Evolutionary conservation across 371 early-diverging fungal species (phyloP), one percentile per base, ranked within the genome.

Genomic region (Mortierella polycephala): DNA sequence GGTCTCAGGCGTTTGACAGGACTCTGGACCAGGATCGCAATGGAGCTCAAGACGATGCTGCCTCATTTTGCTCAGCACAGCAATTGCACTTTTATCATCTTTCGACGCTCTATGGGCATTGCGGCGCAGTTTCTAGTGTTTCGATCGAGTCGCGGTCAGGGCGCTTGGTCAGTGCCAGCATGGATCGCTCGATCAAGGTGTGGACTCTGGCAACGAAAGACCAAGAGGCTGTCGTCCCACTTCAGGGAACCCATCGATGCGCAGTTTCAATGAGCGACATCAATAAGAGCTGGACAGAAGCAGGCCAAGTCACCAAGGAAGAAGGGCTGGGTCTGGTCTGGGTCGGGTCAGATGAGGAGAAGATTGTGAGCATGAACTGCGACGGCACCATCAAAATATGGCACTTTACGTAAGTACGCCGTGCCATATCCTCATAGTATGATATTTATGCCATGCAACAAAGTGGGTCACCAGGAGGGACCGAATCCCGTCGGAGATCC

Each of bases 51-150:
- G 30, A 30, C 30, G 30, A 30, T 30, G 30, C 30, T 30, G 4
- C 30, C 30, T 30, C 30, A 30, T 30, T 30, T 30, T 30, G 30
- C 30, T 30, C 30, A 30, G 30, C 30, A 30, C 30, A 30, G n/a
- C 46, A 46, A 30, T 14, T 69, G 11, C 58, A 51, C 7, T 65
- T 77, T 11, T 54, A 58, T 30, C 79, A 77, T 50, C 30, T 65
- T 16, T 77, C 79, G n/a, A 77, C 79, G 9, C 66, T 77, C n/a
- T 72, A 77, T 49, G 79, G 79, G 1, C 79, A 77, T 54, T 77
- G 79, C 21, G 79, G 79, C 2, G 79, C 79, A 0, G 79, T 77
- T 5, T 77, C 72, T 14, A 69, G 79, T 51, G 79, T 72, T 1
- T 64, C 79, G 16, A 72, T 77, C 21, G 79, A 77, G 50, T 54